Conservation (phyloP, 345 rosid genomes). For the Pseudoturritis turrita region DNA sequence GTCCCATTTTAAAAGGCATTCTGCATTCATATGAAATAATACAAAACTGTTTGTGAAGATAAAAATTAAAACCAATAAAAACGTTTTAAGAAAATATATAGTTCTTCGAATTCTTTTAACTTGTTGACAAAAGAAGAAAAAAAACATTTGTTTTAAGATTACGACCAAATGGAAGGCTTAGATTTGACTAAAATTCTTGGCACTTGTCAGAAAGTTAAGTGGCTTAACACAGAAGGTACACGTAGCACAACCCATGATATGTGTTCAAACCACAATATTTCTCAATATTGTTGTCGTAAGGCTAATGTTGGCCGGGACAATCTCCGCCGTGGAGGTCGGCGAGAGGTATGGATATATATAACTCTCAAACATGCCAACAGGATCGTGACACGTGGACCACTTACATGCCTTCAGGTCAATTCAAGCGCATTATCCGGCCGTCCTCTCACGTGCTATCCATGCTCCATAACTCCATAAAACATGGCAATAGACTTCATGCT, state of each 20-base stretch:
- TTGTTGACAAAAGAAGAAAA: not conserved
- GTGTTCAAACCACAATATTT: not conserved
- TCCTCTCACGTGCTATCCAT: constrained; percentile 17
- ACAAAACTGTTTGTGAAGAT: not conserved
- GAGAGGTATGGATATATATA: constrained; percentile 11
- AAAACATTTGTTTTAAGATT: not conserved
- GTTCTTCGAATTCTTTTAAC: not conserved
- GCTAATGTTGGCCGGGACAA: constrained; percentile 24
- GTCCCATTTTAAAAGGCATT: not conserved
- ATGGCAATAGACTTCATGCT: constrained; percentile 1
- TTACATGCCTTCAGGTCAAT: constrained; percentile 14
- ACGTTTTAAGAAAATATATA: not conserved
- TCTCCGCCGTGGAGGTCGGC: constrained; percentile 30
- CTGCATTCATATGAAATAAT: not conserved
- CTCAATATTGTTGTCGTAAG: not conserved
- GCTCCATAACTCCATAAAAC: not conserved
- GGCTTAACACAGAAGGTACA: not conserved
- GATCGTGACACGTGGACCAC: not conserved
- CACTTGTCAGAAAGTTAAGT: not conserved
- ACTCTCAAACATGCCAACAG: not conserved
- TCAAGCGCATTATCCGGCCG: not conserved
- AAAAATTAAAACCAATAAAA: not conserved
- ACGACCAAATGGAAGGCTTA: not conserved
- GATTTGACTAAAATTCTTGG: constrained; percentile 5
- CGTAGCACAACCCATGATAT: constrained; percentile 6